Percentiles rank a stretch among this genome's conserved stretches.
Conservation (phyloP, 73 alveolate genomes). For the Urostyla sp. region DNA sequence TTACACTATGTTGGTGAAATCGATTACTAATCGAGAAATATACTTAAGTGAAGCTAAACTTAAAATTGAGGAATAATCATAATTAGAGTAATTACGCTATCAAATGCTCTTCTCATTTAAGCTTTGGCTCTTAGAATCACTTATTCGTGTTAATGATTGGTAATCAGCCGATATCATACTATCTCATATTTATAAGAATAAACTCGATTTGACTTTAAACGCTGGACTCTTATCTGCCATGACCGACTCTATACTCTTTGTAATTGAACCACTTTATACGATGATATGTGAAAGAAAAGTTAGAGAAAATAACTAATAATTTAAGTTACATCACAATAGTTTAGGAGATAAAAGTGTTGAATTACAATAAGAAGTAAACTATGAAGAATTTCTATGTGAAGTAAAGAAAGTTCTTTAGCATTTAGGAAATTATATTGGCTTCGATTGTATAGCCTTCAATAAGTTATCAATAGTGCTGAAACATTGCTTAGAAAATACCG, state of each 20-base stretch:
- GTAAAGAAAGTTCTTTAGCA: conserved; percentile 33
- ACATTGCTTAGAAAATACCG: too few species aligned
- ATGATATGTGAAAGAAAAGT: neutral
- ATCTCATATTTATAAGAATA: conserved; percentile 7
- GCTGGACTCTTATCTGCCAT: neutral
- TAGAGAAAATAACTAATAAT: neutral
- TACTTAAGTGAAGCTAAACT: neutral
- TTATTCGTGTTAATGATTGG: conserved; percentile 60
- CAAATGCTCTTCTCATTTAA: conserved; percentile 26
- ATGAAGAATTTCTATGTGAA: conserved; percentile 1
- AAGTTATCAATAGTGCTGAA: conserved; percentile 26
- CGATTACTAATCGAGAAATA: neutral
- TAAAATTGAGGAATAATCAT: neutral
- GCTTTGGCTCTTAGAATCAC: conserved; percentile 38
- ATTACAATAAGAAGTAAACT: neutral
- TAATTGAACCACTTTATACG: conserved; percentile 37
- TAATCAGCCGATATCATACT: conserved; percentile 43
- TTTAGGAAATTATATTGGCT: conserved; percentile 27
- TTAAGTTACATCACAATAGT: neutral
- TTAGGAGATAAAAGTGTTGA: conserved; percentile 7
- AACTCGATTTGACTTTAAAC: conserved; percentile 40
- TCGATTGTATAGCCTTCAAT: conserved; percentile 1
- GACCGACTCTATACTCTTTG: conserved; percentile 30
- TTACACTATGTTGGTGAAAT: neutral
- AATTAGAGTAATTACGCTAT: neutral